Evolutionary conservation across 768 basidiomycete species (phyloP).

Genomic region (Leccinum arenicola): DNA sequence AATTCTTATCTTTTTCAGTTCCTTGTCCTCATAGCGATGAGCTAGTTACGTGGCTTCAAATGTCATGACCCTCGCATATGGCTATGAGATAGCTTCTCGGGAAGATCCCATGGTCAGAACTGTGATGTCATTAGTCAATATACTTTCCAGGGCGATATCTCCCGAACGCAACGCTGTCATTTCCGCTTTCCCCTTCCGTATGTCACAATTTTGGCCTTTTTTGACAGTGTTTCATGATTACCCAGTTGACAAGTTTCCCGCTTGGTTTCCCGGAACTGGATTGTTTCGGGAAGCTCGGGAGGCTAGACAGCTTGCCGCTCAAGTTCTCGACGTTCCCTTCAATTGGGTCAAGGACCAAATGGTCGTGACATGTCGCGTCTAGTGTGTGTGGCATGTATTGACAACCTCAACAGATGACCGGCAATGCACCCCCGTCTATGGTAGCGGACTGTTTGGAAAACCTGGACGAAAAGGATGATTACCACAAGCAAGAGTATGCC

Average conservation of each 20-base stretch:
- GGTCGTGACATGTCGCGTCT: slow-evolving; percentile 6
- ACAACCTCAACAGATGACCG: slow-evolving; percentile 6
- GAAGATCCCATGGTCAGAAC: slow-evolving; percentile 23
- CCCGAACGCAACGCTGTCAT: slow-evolving; percentile 20
- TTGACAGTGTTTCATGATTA: not conserved
- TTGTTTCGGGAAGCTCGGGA: slow-evolving; percentile 19
- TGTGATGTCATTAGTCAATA: slow-evolving; percentile 15
- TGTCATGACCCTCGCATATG: slow-evolving; percentile 26
- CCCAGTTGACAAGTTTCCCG: slow-evolving; percentile 22
- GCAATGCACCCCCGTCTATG: slow-evolving; percentile 22
- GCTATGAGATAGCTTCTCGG: slow-evolving; percentile 17
- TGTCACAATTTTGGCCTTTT: not conserved
- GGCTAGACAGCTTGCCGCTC: slow-evolving; percentile 13
- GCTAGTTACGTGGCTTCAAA: slow-evolving; percentile 26
- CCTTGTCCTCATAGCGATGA: not conserved
- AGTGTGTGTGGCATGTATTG: not conserved
- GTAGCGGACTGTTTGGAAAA: slow-evolving; percentile 24
- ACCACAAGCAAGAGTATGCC: slow-evolving; percentile 16
- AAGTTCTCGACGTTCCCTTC: slow-evolving; percentile 24
- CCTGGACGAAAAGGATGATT: slow-evolving; percentile 17
- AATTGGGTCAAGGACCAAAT: slow-evolving; percentile 24
- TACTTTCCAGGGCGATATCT: slow-evolving; percentile 21
- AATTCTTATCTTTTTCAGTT: not conserved
- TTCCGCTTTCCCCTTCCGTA: slow-evolving; percentile 24
- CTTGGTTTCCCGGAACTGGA: slow-evolving; percentile 24